These are phyloP conservation scores for Penicillium sp. DNA, from an alignment of 2,329 filamentous ascomycete genomes.

Conservation along the genomic window DNA sequence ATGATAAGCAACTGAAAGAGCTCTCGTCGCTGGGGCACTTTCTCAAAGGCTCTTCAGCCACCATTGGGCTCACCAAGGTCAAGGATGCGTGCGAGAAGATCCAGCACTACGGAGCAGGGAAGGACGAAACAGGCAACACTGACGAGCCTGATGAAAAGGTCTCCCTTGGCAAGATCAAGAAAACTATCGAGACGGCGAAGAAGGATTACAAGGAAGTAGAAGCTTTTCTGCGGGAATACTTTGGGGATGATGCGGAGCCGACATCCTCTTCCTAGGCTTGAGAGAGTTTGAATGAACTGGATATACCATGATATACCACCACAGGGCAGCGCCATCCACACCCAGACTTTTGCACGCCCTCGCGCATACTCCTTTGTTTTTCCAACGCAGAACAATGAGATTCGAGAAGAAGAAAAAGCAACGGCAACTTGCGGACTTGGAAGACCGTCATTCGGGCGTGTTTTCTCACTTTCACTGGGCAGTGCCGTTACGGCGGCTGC, in stretches of 20 bases:
- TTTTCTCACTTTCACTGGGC: conserved; percentile 3
- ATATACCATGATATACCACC: conserved; percentile 26
- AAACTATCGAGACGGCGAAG: conserved; percentile 74
- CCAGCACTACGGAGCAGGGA: conserved; percentile 84
- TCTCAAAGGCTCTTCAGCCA: conserved; percentile 95
- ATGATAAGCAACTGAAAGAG: conserved; percentile 69
- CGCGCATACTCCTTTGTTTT: conserved; percentile 5
- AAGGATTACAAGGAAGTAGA: conserved; percentile 77
- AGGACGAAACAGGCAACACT: conserved; percentile 74
- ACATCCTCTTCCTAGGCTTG: conserved; percentile 4
- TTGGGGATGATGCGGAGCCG: conserved; percentile 50
- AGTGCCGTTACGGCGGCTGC: conserved; percentile 5
- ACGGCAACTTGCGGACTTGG: conserved; percentile 9
- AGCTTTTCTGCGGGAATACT: conserved; percentile 72
- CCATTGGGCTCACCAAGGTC: conserved; percentile 86
- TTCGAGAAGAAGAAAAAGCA: conserved; percentile 8
- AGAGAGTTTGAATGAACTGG: conserved; percentile 21
- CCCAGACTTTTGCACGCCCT: conserved; percentile 6
- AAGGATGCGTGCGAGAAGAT: conserved; percentile 96
- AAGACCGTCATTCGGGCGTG: background rate
- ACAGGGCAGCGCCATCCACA: conserved; percentile 20
- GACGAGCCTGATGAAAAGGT: conserved; percentile 69
- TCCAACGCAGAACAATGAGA: conserved; percentile 14
- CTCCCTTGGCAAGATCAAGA: conserved; percentile 72
- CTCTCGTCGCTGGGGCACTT: conserved; percentile 91